Evolutionary conservation across 2,329 filamentous ascomycete genomes (phyloP).

Genomic region (Arthroderma sp.): DNA sequence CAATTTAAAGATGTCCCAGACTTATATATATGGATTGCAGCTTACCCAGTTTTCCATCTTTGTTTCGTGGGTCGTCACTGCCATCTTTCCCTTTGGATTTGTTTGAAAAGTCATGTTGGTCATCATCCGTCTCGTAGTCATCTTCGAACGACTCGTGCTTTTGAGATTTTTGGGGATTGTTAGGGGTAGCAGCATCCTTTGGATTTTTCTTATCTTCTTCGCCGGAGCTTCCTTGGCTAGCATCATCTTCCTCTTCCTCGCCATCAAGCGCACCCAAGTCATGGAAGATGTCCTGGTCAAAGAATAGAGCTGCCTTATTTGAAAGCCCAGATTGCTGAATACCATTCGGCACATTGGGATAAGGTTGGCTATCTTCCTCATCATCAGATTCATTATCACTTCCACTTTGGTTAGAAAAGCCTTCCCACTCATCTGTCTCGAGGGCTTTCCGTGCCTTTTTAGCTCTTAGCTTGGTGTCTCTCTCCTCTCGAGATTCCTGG

Average conservation of each 20-base stretch:
- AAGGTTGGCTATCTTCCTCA: constrained; percentile 37
- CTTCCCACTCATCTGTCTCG: constrained; percentile 83
- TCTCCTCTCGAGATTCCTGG: constrained; percentile 61
- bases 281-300: constrained; percentile 89
- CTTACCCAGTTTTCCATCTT: constrained; percentile 33
- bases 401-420: constrained; percentile 56
- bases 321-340: constrained; percentile 49
- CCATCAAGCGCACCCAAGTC: constrained; percentile 58
- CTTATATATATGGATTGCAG: constrained; percentile 12
- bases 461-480: constrained; percentile 76
- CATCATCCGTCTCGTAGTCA: constrained; percentile 1
- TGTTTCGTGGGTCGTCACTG: constrained; percentile 27
- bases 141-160: constrained; percentile 4
- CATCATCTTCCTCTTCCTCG: constrained; percentile 35
- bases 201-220: not conserved
- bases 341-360: constrained; percentile 5
- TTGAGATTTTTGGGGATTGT: not conserved
- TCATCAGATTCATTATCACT: constrained; percentile 50
- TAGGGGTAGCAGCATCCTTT: not conserved
- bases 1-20: not conserved
- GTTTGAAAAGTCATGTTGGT: constrained; percentile 13
- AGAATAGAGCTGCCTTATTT: constrained; percentile 75
- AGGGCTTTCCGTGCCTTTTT: constrained; percentile 76
- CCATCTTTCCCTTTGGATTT: constrained; percentile 7
- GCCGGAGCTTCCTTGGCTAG: constrained; percentile 31